phyloP scores from a whole-genome alignment of 1,284 basidiomycete species.

The Cutaneotrichosporon daszewskae region DNA sequence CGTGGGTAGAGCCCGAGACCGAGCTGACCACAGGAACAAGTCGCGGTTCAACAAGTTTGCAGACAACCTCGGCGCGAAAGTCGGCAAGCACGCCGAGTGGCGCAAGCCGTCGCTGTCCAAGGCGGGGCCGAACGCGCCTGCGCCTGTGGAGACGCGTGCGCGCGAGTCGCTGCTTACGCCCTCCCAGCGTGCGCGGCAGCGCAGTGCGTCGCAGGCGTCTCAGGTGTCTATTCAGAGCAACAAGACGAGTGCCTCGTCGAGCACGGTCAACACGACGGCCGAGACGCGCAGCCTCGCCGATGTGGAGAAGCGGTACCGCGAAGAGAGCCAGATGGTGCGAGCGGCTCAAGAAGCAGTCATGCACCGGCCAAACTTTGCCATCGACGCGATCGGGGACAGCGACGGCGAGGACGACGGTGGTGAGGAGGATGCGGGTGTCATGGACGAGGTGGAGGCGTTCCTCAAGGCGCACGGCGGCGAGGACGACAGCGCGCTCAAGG shows the following conservation, averaged over 20 bases:
- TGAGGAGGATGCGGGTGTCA: conserved; percentile 62
- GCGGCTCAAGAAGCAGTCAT: conserved; percentile 76
- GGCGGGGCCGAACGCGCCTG: conserved; percentile 59
- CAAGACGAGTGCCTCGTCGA: conserved; percentile 50
- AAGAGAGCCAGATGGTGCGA: conserved; percentile 57
- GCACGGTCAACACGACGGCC: conserved; percentile 50
- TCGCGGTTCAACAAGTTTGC: conserved; percentile 56
- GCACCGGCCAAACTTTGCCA: conserved; percentile 86
- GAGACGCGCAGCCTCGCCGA: conserved; percentile 46
- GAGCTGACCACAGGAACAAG: conserved; percentile 36
- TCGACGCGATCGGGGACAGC: conserved; percentile 81
- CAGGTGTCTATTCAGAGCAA: conserved; percentile 26
- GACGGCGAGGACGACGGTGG: conserved; percentile 59
- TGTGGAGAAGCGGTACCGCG: conserved; percentile 36
- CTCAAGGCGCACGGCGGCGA: conserved; percentile 63
- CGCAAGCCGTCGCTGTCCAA: conserved; percentile 72
- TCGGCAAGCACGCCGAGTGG: conserved; percentile 68
- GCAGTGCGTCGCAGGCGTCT: conserved; percentile 24
- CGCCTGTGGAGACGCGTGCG: conserved; percentile 63
- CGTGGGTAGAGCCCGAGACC: conserved; percentile 33
- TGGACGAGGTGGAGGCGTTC: conserved; percentile 92
- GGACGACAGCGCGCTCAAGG: conserved; percentile 70
- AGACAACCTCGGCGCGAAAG: conserved; percentile 85
- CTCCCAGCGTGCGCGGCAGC: conserved; percentile 31
- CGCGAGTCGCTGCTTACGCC: conserved; percentile 71